Conservation (phyloP, 129 eudicot species). For the Centella asiatica region DNA sequence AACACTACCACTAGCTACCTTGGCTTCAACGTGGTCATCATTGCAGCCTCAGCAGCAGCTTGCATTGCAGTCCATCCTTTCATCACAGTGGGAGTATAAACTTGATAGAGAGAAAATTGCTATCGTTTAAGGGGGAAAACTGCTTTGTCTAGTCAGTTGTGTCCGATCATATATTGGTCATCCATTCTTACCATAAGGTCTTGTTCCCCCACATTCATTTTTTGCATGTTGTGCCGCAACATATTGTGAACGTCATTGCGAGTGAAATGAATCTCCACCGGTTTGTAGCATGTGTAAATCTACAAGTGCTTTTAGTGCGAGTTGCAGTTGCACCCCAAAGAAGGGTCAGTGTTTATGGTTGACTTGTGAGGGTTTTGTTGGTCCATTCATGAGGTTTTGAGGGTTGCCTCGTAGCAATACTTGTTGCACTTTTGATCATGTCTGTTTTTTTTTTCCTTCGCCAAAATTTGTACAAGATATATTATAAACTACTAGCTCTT, state of each 20-base stretch:
- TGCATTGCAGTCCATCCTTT: slow-evolving; percentile 75
- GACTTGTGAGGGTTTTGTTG: slow-evolving; percentile 22
- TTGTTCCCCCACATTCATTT: slow-evolving; percentile 34
- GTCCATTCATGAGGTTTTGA: slow-evolving; percentile 17
- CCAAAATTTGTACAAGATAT: neutral
- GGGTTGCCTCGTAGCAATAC: slow-evolving; percentile 31
- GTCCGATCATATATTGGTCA: slow-evolving; percentile 19
- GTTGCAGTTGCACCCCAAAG: slow-evolving; percentile 22
- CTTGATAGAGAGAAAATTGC: slow-evolving; percentile 2
- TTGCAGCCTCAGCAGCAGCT: slow-evolving; percentile 97
- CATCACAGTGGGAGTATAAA: slow-evolving; percentile 25
- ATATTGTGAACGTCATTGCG: slow-evolving; percentile 29
- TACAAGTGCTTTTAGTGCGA: slow-evolving; percentile 20
- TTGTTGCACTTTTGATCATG: slow-evolving; percentile 58
- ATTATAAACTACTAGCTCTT: too few species aligned
- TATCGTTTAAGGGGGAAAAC: slow-evolving; percentile 12
- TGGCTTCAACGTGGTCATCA: slow-evolving; percentile 80
- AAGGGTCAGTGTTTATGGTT: slow-evolving; percentile 16
- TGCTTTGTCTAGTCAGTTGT: slow-evolving; percentile 20
- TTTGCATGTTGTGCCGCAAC: slow-evolving; percentile 33
- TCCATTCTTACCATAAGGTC: slow-evolving; percentile 47
- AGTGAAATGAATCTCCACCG: slow-evolving; percentile 20
- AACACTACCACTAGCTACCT: slow-evolving; percentile 70
- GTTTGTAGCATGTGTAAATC: slow-evolving; percentile 46
- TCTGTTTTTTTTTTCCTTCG: neutral